Evolutionary conservation across 2,329 filamentous ascomycete species (phyloP), one percentile per base, ranked within the genome.

Genomic region (Thyridium curvatum): DNA sequence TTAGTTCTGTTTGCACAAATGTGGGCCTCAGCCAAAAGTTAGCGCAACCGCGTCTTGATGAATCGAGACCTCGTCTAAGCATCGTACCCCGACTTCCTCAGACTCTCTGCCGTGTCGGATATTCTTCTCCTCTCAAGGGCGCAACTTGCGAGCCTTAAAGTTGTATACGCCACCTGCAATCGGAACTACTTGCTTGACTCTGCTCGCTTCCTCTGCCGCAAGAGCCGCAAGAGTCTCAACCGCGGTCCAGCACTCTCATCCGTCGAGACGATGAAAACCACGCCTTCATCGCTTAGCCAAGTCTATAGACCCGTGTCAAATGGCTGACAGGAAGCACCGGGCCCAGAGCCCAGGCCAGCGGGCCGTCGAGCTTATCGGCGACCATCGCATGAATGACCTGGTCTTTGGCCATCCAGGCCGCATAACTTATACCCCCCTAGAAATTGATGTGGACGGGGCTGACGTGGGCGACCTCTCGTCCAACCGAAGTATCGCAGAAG

Each of bases 371-470:
- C 32, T 47, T 14, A 43, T 48, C 12, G 38, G 36, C 4, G 43
- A 74, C 40, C 59, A 58, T 39, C 56, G 62, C 31, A 53, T 62
- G 30, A 63, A 60, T 48, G 64, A 72, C 59, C 62, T 77, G 37
- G 62, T 67, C 39, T 70, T 69, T 49, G 75, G 75, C 55, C 70
- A 76, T 50, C 62, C 72, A 41, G 75, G 74, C 42, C 59, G 64
- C 40, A 53, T 69, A 32, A 56, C 58, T 7, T 79, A 78, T 46
- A 48, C 59, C 40, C 44, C 50, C 38, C 47, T 52, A 12, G 51
- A 56, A 4, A 35, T 47, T 10, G 42, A 37, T 44, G 52, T 64
- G 34, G 32, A 56, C 2, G 57, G 66, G 2, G 55, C 57, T 4
- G 6, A 13, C 18, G 14, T 38, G 2, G 47, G 48, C 12, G n/a